These are phyloP conservation scores for Albizia julibrissin DNA, from an alignment of 306 rosid genomes.

Conservation along the genomic window DNA sequence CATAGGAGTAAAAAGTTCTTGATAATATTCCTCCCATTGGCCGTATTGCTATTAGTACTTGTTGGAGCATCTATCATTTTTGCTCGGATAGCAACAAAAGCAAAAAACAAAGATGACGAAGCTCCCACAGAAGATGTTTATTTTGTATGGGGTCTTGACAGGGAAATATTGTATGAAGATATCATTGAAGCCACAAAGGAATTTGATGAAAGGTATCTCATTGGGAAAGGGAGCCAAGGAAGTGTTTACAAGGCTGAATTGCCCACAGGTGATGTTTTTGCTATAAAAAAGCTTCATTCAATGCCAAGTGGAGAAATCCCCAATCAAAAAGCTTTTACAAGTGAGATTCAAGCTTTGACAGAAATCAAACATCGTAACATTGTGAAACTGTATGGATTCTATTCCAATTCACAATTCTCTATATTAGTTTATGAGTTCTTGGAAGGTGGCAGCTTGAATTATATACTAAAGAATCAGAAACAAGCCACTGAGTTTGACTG, in stretches of 20 bases:
- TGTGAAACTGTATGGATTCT: not conserved
- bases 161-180: not conserved
- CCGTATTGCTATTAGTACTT: not conserved
- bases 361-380: not conserved
- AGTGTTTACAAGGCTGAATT: not conserved
- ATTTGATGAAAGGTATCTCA: not conserved
- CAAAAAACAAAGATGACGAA: not conserved
- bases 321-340: not conserved
- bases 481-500: not conserved
- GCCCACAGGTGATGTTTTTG: not conserved
- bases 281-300: not conserved
- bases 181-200: constrained; percentile 19
- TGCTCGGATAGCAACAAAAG: not conserved
- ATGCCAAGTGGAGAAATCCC: not conserved
- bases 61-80: not conserved
- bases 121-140: not conserved
- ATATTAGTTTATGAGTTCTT: constrained; percentile 20
- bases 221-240: not conserved
- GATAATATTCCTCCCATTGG: not conserved
- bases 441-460: not conserved
- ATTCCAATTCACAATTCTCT: not conserved
- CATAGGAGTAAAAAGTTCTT: not conserved
- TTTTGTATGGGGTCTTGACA: not conserved
- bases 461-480: not conserved
- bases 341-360: not conserved